Conservation (phyloP, 108 stramenopile species). For the Discostella pseudostelligera region DNA sequence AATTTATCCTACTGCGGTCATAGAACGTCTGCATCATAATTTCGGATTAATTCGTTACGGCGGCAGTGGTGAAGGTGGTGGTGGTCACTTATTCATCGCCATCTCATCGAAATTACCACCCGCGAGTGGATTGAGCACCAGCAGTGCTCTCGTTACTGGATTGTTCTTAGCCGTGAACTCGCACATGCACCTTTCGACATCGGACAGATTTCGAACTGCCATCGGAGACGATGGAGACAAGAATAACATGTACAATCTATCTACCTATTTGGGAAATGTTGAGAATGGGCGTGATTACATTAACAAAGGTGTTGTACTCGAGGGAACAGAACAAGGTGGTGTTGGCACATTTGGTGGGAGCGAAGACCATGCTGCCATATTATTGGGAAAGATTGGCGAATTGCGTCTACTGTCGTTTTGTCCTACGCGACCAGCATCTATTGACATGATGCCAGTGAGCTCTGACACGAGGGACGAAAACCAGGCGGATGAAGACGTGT, state of each 20-base stretch:
- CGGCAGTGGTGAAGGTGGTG: background rate
- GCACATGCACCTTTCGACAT: background rate
- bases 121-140: constrained; percentile 26
- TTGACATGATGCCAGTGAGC: background rate
- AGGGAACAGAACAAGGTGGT: constrained; percentile 23
- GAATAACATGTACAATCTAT: constrained; percentile 10
- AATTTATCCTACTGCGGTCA: constrained; percentile 13
- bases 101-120: constrained; percentile 29
- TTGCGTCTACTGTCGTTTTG: constrained; percentile 23
- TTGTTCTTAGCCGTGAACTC: constrained; percentile 25
- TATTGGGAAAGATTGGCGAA: constrained; percentile 10
- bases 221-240: constrained; percentile 15
- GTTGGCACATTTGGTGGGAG: constrained; percentile 37
- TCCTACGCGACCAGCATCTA: constrained; percentile 19
- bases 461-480: background rate
- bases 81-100: constrained; percentile 19
- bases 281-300: constrained; percentile 27
- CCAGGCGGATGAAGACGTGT: background rate
- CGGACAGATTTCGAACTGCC: constrained; percentile 18
- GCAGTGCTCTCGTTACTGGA: constrained; percentile 27
- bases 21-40: constrained; percentile 23
- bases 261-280: constrained; percentile 33
- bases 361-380: constrained; percentile 37
- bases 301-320: constrained; percentile 1
- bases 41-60: constrained; percentile 10